These are phyloP conservation scores for Dendrocalamus latiflorus DNA, from an alignment of 202 grass and related monocot genomes.

Conservation along the genomic window DNA sequence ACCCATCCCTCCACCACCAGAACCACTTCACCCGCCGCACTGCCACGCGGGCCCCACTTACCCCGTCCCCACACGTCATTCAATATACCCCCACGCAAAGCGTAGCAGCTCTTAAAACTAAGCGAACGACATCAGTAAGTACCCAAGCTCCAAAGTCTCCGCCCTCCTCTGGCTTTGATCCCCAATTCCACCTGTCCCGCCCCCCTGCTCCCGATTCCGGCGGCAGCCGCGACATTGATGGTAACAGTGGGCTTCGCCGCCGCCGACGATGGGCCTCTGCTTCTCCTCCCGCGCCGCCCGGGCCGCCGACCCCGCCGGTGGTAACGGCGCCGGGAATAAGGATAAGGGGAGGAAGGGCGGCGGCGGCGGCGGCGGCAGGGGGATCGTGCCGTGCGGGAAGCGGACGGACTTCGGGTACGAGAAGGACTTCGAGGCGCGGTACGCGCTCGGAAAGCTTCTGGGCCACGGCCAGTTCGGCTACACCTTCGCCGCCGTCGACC, in stretches of 20 bases:
- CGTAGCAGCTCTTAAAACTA: background rate
- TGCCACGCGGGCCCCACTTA: background rate
- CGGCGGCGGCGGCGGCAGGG: slow-evolving; percentile 18
- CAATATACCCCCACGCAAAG: accelerated
- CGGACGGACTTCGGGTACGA: slow-evolving; percentile 77
- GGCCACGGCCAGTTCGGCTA: too few species aligned
- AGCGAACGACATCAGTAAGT: too few species aligned
- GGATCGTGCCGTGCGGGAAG: slow-evolving; percentile 65
- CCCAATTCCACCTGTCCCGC: background rate
- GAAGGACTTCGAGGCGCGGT: slow-evolving; percentile 75
- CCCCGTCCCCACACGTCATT: background rate
- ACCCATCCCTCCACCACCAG: background rate
- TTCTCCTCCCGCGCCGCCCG: slow-evolving; percentile 14
- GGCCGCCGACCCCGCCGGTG: background rate
- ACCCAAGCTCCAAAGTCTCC: background rate
- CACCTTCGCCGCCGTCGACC: slow-evolving; percentile 67
- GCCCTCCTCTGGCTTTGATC: background rate
- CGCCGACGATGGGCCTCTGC: slow-evolving; percentile 46
- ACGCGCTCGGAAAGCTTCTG: slow-evolving; percentile 64
- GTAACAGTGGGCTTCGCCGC: slow-evolving; percentile 6
- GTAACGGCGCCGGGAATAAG: background rate
- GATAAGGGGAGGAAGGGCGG: slow-evolving; percentile 16
- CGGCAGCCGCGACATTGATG: slow-evolving; percentile 30
- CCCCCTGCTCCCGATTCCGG: background rate
- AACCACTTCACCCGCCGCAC: background rate